Conservation (phyloP, 495 filamentous ascomycete species). For the Xylaria palmicola region DNA sequence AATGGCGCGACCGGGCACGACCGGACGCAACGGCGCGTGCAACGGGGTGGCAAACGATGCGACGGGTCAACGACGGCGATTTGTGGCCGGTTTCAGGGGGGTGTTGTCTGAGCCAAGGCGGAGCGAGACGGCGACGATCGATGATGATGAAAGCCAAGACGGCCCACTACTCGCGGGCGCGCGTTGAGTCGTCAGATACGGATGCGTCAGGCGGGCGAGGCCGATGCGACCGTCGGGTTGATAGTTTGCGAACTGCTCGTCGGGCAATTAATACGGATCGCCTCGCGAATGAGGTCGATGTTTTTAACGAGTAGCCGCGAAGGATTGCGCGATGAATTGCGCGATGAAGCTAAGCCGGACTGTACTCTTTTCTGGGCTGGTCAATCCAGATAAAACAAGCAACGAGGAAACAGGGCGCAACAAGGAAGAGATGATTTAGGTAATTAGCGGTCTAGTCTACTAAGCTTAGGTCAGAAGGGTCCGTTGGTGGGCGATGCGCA, state of each 20-base stretch:
- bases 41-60: not conserved
- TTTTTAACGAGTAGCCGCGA: too few relatives aligned
- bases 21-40: not conserved
- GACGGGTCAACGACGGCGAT: constrained; percentile 1
- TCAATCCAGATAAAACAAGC: not conserved
- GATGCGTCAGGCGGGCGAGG: not conserved
- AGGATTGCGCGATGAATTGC: not conserved
- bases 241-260: not conserved
- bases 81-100: not conserved
- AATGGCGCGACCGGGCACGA: not conserved
- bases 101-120: constrained; percentile 5
- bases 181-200: not conserved
- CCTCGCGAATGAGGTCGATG: too few relatives aligned
- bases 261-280: not conserved
- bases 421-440: too few relatives aligned
- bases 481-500: too few relatives aligned
- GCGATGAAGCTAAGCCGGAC: not conserved
- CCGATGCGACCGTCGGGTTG: constrained; percentile 1
- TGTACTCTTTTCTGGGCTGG: not conserved
- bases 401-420: too few relatives aligned
- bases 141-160: constrained; percentile 29
- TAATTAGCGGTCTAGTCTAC: not conserved
- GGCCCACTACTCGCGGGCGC: constrained; percentile 6
- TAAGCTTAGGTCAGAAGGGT: too few relatives aligned
- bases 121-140: not conserved